Evolutionary conservation across 129 eudicot genomes (phyloP).

Genomic region (Calendula officinalis): DNA sequence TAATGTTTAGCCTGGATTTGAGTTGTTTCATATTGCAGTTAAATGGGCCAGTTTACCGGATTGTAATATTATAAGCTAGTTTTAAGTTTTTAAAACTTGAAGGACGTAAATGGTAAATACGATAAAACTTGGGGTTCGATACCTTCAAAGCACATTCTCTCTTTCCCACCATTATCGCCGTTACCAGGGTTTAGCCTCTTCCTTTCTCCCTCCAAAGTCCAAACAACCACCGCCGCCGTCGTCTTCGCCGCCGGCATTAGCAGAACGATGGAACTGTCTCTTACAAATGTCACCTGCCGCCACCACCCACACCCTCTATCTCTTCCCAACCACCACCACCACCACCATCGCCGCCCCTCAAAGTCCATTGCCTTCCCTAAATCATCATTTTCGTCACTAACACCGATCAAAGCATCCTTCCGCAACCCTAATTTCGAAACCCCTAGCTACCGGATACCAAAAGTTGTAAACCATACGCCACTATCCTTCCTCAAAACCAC

Average conservation of each 20-base stretch:
- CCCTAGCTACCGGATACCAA: conserved; percentile 7
- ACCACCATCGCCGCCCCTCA: conserved; percentile 21
- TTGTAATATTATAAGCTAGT: no score
- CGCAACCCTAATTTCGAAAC: not conserved
- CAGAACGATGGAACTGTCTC: conserved; percentile 29
- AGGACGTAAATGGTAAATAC: conserved; percentile 3
- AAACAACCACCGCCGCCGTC: conserved; percentile 22
- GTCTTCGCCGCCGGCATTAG: conserved; percentile 8
- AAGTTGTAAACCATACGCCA: conserved; percentile 23
- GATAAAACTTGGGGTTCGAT: conserved; percentile 20
- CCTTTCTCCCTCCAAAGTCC: not conserved
- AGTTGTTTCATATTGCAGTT: no score
- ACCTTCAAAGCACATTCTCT: conserved; percentile 31
- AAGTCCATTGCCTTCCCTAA: conserved; percentile 21
- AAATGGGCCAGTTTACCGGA: no score
- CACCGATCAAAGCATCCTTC: conserved; percentile 24
- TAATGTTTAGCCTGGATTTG: no score
- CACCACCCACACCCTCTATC: conserved; percentile 39
- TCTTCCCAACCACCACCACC: conserved; percentile 34
- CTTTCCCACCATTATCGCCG: conserved; percentile 18
- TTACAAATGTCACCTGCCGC: conserved; percentile 30
- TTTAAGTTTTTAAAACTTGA: not conserved
- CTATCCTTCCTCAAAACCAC: conserved; percentile 45
- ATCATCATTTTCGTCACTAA: not conserved
- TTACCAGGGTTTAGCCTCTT: conserved; percentile 31